Conservation (phyloP, 1,284 basidiomycete genomes). For the Puccinia horiana region DNA sequence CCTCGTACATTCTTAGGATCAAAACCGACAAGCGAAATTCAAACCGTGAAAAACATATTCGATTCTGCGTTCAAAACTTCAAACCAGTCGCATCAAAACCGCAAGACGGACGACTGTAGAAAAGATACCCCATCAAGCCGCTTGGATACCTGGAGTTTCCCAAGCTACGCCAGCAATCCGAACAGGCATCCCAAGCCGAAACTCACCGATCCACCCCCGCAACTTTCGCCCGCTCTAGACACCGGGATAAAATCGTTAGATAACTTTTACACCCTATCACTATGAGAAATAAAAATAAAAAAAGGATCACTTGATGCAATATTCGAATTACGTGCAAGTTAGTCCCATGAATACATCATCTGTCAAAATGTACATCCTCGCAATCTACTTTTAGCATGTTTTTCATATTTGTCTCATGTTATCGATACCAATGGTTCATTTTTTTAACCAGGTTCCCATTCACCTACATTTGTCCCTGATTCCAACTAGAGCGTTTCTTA, state of each 20-base stretch:
- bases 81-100: slow-evolving; percentile 13
- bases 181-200: not conserved
- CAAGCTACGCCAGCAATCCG: not conserved
- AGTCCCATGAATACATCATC: slow-evolving; percentile 28
- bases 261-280: slow-evolving; percentile 15
- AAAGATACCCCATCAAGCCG: not conserved
- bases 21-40: not conserved
- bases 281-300: not conserved
- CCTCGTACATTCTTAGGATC: slow-evolving; percentile 8
- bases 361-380: slow-evolving; percentile 28
- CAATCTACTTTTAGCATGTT: not conserved
- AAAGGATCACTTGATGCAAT: not conserved
- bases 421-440: not conserved
- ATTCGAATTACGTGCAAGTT: not conserved
- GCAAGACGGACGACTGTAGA: slow-evolving; percentile 21
- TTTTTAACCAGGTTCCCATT: not conserved
- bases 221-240: not conserved
- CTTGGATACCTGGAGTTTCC: slow-evolving; percentile 37
- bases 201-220: not conserved
- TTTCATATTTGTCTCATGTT: slow-evolving; percentile 4
- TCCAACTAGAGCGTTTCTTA: not conserved
- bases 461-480: not conserved
- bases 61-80: slow-evolving; percentile 2
- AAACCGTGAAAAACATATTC: slow-evolving; percentile 28
- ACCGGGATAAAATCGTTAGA: slow-evolving; percentile 17